Percentiles rank a stretch among this genome's conserved stretches.
These are phyloP conservation scores for Aspergillus spinulosporus DNA, from an alignment of 2,329 filamentous ascomycete genomes.

Conservation along the genomic window DNA sequence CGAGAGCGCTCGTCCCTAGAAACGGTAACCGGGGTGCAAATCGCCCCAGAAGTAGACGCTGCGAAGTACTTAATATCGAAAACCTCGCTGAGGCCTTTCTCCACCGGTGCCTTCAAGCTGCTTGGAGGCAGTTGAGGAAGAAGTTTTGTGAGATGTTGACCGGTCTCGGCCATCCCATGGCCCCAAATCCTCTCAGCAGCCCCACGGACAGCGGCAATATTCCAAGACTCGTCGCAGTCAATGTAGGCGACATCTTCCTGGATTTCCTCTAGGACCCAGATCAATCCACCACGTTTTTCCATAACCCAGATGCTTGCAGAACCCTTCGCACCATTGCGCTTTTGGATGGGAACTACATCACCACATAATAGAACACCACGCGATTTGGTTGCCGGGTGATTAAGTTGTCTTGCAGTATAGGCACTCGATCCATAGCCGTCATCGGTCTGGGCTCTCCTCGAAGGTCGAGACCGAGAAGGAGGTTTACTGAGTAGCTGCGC, in stretches of 20 bases:
- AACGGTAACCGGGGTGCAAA: slow-evolving; percentile 82
- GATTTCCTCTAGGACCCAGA: slow-evolving; percentile 98
- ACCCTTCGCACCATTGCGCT: slow-evolving; percentile 86
- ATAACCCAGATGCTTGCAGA: slow-evolving; percentile 98
- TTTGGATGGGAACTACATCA: slow-evolving; percentile 97
- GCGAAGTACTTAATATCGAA: slow-evolving; percentile 76
- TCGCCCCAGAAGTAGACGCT: slow-evolving; percentile 71
- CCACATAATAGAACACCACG: slow-evolving; percentile 89
- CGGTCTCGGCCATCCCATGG: slow-evolving; percentile 63
- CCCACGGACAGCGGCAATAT: slow-evolving; percentile 69
- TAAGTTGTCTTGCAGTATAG: slow-evolving; percentile 56
- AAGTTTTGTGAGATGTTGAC: slow-evolving; percentile 73
- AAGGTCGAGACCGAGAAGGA: slow-evolving; percentile 53
- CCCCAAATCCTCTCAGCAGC: slow-evolving; percentile 87
- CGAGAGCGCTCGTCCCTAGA: slow-evolving; percentile 68
- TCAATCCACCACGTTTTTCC: slow-evolving; percentile 88
- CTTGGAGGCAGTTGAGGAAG: slow-evolving; percentile 77
- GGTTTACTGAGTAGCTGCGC: slow-evolving; percentile 86
- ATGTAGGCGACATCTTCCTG: slow-evolving; percentile 86
- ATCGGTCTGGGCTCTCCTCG: slow-evolving; percentile 57
- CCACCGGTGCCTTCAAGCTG: slow-evolving; percentile 65
- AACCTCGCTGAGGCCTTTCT: slow-evolving; percentile 76
- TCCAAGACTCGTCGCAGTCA: slow-evolving; percentile 73
- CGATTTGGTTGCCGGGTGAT: slow-evolving; percentile 74
- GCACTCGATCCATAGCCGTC: slow-evolving; percentile 55